A percentile compares a stretch with the other conserved stretches of the same genome.
Conservation (phyloP, 768 basidiomycete species). For the Trametes sanguinea region DNA sequence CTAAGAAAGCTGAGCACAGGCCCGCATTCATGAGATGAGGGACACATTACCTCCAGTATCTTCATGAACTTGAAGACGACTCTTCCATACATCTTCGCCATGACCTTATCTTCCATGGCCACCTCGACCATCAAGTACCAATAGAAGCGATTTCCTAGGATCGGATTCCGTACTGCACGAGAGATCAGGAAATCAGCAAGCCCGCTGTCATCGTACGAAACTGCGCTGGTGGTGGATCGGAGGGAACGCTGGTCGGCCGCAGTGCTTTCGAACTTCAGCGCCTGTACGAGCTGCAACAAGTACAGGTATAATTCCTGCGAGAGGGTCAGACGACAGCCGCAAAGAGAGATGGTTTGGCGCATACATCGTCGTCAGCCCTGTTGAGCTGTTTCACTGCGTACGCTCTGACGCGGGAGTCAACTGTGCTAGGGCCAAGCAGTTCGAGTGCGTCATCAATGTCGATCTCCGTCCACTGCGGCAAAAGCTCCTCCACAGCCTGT, state of each 20-base stretch:
- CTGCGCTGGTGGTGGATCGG: constrained; percentile 70
- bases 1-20: constrained; percentile 44
- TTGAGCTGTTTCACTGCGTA: constrained; percentile 93
- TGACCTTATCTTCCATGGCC: constrained; percentile 78
- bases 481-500: constrained; percentile 93
- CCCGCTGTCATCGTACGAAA: constrained; percentile 89
- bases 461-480: constrained; percentile 96
- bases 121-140: constrained; percentile 99
- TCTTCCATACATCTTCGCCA: constrained; percentile 91
- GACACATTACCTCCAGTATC: constrained; percentile 70
- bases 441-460: constrained; percentile 97
- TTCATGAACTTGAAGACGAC: constrained; percentile 92
- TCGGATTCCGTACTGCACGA: constrained; percentile 77
- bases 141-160: constrained; percentile 89
- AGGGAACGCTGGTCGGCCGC: constrained; percentile 76
- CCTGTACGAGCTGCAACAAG: constrained; percentile 94
- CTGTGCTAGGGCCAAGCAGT: constrained; percentile 84
- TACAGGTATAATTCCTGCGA: constrained; percentile 87
- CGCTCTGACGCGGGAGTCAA: constrained; percentile 89
- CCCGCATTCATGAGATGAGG: too few species aligned
- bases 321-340: neutral
- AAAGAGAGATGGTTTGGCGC: constrained; percentile 20
- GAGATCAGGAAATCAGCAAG: constrained; percentile 90
- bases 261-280: constrained; percentile 91
- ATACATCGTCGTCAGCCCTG: constrained; percentile 91